Evolutionary conservation across 2,329 filamentous ascomycete genomes (phyloP), one percentile per base, ranked within the genome.

Genomic region (Stemphylium beticola): DNA sequence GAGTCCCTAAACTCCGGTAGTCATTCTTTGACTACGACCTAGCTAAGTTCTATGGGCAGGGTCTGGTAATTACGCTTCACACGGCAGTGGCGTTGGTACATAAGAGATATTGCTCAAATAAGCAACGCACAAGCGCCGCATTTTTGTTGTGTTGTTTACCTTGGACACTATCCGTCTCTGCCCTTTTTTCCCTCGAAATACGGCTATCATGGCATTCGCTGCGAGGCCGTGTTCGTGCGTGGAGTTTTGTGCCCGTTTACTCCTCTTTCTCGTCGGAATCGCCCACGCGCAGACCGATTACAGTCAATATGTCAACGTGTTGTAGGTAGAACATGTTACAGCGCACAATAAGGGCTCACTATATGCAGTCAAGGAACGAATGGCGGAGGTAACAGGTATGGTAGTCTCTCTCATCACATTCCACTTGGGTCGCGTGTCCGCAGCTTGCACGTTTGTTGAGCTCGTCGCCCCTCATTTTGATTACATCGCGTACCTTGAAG

Each of bases 301-400:
- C 40, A 67, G 67, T n/a, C 60, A 67, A 63, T 64, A 73, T 66
- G 71, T 74, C 15, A 72, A 75, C 50, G 63, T 73, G 41, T 75
- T 75, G 72, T 74, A 55, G 58, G 72, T 64, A 20, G 4, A n/a
- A 22, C 9, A 12, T 24, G 11, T 29, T 15, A 11, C 14, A 2
- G 15, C 14, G 10, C n/a, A 9, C 15, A 12, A n/a, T n/a, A 10
- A 32, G 1, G n/a, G 11, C 50, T 55, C 6, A 62, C 20, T 18
- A 11, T 6, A 2, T 14, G 8, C 31, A 64, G 59, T 37, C 50
- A 58, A 45, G 58, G 58, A 18, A 72, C 72, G 24, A 62, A 56
- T 20, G 55, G 60, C 32, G 72, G 72, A n/a, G 73, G 73, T 7
- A 75, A 76, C 45, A 29, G 26, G 26, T 29, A 29, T 29, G 26